These are phyloP conservation scores for Pleurotus ostreatus DNA, from an alignment of 768 basidiomycete genomes.

Conservation along the genomic window DNA sequence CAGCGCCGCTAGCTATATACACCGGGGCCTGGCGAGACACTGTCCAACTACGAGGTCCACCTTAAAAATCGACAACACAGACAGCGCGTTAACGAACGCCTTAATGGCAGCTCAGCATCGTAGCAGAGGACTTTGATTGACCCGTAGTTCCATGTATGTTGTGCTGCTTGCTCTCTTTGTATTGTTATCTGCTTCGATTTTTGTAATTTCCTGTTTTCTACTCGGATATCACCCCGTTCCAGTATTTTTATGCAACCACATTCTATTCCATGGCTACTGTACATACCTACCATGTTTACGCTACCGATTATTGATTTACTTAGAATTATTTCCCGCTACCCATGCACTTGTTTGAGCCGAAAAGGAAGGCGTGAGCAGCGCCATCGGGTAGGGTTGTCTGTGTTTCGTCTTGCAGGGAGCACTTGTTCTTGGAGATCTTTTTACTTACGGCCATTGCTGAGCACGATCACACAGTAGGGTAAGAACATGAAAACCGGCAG, in stretches of 20 bases:
- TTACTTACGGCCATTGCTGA: too few species aligned
- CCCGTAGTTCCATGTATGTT: constrained; percentile 3
- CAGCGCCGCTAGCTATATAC: constrained; percentile 66
- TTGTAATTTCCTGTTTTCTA: not conserved
- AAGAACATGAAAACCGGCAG: too few species aligned
- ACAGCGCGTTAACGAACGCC: constrained; percentile 63
- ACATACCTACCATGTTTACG: too few species aligned
- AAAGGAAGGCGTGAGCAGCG: too few species aligned
- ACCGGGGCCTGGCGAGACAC: constrained; percentile 81
- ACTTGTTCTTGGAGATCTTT: too few species aligned
- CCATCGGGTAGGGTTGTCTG: too few species aligned
- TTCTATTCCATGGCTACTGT: not conserved
- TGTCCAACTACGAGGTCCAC: constrained; percentile 91
- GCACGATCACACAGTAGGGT: too few species aligned
- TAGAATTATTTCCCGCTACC: too few species aligned
- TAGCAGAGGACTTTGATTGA: constrained; percentile 15
- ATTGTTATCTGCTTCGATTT: constrained; percentile 31
- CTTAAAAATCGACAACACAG: constrained; percentile 82
- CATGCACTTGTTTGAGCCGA: too few species aligned
- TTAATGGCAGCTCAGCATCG: constrained; percentile 19
- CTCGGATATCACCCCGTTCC: not conserved
- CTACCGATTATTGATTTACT: too few species aligned
- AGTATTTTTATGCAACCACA: constrained; percentile 3
- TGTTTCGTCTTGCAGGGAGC: too few species aligned
- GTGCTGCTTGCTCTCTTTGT: constrained; percentile 23